phyloP scores from a whole-genome alignment of 2,329 filamentous ascomycete species.

The Aspergillus felis region DNA sequence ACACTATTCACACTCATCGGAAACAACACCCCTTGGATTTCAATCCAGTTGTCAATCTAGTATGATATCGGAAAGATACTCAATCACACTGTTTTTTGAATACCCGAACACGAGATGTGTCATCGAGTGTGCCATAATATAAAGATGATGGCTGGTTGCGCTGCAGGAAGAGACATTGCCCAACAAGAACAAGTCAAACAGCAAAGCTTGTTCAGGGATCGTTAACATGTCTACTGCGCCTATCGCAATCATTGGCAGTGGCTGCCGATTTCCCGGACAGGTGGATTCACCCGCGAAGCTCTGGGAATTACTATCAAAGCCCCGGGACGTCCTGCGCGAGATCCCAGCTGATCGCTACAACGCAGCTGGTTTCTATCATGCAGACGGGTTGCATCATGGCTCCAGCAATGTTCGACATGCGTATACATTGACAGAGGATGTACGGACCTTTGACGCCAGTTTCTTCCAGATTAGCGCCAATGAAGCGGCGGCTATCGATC shows the following conservation, averaged over 20 bases:
- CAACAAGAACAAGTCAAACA: no score
- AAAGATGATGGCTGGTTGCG: no score
- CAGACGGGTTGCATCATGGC: slow-evolving; percentile 1
- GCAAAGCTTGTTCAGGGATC: no score
- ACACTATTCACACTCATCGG: no score
- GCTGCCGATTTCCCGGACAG: slow-evolving; percentile 8
- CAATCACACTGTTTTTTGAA: no score
- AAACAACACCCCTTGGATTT: no score
- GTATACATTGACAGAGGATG: slow-evolving; percentile 5
- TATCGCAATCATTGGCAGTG: slow-evolving; percentile 12
- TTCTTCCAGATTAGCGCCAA: no score
- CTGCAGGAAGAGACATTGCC: no score
- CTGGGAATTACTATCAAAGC: slow-evolving; percentile 5
- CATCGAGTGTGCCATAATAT: no score
- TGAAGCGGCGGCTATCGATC: slow-evolving; percentile 2
- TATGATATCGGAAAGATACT: no score
- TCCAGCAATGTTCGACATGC: slow-evolving; percentile 3
- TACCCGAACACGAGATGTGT: no score
- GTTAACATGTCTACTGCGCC: not conserved
- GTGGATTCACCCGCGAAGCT: not conserved
- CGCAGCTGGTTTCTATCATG: slow-evolving; percentile 5
- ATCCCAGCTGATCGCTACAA: slow-evolving; percentile 2
- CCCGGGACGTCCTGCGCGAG: not conserved
- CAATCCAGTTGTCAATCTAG: no score
- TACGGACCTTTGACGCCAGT: slow-evolving; percentile 3